A percentile compares a stretch with the other conserved stretches of the same genome.
phyloP scores from a whole-genome alignment of 2,329 filamentous ascomycete genomes.

The Pseudocercospora fuligena region DNA sequence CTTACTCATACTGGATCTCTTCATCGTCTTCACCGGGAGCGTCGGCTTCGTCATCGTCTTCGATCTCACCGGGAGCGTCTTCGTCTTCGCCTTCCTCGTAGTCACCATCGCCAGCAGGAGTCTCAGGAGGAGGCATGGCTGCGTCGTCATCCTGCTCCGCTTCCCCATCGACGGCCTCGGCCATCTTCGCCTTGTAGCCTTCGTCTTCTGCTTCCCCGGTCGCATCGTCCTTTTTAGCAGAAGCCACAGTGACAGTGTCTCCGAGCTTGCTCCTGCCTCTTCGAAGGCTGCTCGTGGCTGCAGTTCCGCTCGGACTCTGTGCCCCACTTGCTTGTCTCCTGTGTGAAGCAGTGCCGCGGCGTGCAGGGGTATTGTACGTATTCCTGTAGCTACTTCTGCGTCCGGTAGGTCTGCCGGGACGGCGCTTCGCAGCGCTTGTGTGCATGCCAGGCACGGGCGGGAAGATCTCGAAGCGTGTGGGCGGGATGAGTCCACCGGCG shows the following conservation, averaged over 20 bases:
- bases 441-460: constrained; percentile 65
- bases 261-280: constrained; percentile 52
- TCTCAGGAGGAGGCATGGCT: constrained; percentile 9
- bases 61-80: constrained; percentile 27
- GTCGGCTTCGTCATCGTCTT: constrained; percentile 31
- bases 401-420: constrained; percentile 38
- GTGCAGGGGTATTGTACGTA: constrained; percentile 33
- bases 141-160: constrained; percentile 35
- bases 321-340: constrained; percentile 7
- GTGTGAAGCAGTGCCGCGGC: constrained; percentile 24
- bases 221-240: constrained; percentile 38
- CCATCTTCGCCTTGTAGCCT: constrained; percentile 8
- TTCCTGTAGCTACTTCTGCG: constrained; percentile 34
- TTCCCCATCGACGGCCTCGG: constrained; percentile 31
- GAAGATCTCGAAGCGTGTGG: constrained; percentile 77
- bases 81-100: constrained; percentile 29
- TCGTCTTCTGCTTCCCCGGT: constrained; percentile 18
- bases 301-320: constrained; percentile 11
- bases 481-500: constrained; percentile 60
- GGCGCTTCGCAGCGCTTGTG: constrained; percentile 39
- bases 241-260: constrained; percentile 39
- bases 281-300: constrained; percentile 29
- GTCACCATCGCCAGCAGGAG: constrained; percentile 8
- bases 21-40: constrained; percentile 34
- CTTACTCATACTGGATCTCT: constrained; percentile 37